Percentiles rank a stretch among this genome's conserved stretches.
Conservation (phyloP, 176 grass and related monocot species). For the Poa pratensis region DNA sequence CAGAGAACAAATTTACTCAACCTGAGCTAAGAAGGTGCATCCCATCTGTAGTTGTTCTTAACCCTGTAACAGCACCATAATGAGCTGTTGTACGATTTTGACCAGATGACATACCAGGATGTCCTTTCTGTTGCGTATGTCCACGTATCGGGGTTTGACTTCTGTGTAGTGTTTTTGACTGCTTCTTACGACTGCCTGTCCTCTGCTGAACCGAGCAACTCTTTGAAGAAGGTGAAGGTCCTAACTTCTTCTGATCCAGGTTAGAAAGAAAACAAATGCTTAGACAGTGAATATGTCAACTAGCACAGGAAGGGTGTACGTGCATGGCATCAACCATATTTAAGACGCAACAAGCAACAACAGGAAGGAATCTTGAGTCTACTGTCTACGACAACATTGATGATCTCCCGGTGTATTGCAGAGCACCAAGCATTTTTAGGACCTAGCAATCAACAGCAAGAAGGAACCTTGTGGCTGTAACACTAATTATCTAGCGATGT, state of each 20-base stretch:
- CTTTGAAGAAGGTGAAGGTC: conserved; percentile 55
- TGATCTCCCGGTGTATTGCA: conserved; percentile 21
- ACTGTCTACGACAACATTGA: background rate
- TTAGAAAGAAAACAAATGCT: conserved; percentile 42
- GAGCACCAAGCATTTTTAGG: conserved; percentile 7
- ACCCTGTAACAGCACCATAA: conserved; percentile 94
- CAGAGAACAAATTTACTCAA: conserved; percentile 44
- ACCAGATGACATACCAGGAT: conserved; percentile 77
- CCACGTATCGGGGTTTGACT: conserved; percentile 42
- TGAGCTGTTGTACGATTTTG: conserved; percentile 82
- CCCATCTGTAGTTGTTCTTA: conserved; percentile 83
- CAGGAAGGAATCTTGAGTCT: conserved; percentile 6
- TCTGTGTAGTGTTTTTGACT: conserved; percentile 42
- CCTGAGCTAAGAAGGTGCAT: conserved; percentile 98
- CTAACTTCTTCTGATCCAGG: conserved; percentile 43
- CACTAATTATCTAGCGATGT: conserved; percentile 2
- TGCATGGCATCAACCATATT: conserved; percentile 26
- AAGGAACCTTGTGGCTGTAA: conserved; percentile 18
- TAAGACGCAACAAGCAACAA: conserved; percentile 7
- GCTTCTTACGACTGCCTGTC: conserved; percentile 55
- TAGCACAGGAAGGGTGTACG: conserved; percentile 10
- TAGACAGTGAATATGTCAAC: background rate
- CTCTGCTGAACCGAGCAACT: conserved; percentile 50
- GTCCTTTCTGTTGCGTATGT: conserved; percentile 54
- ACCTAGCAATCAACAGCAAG: background rate